These are phyloP conservation scores for Fraxinus baroniana DNA, from an alignment of 305 asterid species.

Conservation along the genomic window DNA sequence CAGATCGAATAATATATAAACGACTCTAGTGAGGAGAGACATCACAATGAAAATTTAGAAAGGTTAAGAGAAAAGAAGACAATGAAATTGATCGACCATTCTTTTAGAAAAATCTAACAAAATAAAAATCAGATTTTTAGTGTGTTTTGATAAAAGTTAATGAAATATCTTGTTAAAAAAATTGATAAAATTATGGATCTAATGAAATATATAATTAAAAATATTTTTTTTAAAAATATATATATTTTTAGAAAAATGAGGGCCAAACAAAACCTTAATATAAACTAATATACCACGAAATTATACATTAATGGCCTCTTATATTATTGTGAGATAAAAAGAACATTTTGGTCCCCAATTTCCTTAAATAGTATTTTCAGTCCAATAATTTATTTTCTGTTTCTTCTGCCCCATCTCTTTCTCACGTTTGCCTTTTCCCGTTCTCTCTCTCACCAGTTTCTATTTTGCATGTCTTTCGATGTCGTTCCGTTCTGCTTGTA, in stretches of 20 bases:
- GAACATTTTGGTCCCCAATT: constrained; percentile 3
- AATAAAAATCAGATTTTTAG: too few relatives aligned
- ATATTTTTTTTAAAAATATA: too few relatives aligned
- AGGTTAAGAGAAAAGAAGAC: not conserved
- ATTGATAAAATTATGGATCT: too few relatives aligned
- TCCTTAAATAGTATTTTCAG: not conserved
- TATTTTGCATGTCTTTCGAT: constrained; percentile 48
- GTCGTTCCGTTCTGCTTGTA: constrained; percentile 34
- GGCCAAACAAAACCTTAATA: not conserved
- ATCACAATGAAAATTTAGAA: not conserved
- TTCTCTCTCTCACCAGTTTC: constrained; percentile 6
- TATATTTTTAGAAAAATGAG: too few relatives aligned
- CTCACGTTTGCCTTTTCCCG: constrained; percentile 21
- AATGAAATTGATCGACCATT: not conserved
- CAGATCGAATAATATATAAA: not conserved
- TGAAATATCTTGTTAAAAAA: too few relatives aligned
- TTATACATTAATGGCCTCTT: not conserved
- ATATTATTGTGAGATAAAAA: not conserved
- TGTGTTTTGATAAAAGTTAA: too few relatives aligned
- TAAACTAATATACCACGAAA: not conserved
- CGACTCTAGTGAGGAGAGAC: not conserved
- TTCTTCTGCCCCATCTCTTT: constrained; percentile 19
- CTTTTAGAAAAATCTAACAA: too few relatives aligned
- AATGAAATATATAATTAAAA: too few relatives aligned
- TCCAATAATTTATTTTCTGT: constrained; percentile 12